Base-by-base conservation (phyloP, 495 filamentous ascomycete genomes). In the Aspergillus asperescens region DNA sequence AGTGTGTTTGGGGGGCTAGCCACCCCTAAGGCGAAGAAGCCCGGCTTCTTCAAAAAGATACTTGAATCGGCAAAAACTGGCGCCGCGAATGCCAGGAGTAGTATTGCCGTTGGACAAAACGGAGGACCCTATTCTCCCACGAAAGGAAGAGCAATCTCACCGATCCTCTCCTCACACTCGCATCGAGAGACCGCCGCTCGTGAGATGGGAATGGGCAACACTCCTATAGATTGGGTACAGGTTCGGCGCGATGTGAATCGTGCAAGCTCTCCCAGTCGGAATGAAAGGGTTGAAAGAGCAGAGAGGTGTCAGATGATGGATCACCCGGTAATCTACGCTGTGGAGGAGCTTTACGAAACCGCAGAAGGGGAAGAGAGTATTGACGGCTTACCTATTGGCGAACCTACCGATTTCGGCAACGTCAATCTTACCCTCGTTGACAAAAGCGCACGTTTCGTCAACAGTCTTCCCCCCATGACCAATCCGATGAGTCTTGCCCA, bases 281-380 rank as follows among this genome's bases (percentile, higher is more conserved):
- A 93, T 50, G 93, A 99, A 66, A 80, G 85, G 13, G 74, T 80
- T 27, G 93, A 97, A 59, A 76, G 94, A 44, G 83, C 82, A n/a
- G 93, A 97, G 50, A 81, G 90, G 25, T 95, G 90, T 58, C 86
- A 96, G 62, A 92, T 98, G 88, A 78, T 95, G 77, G 90, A 95
- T 60, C 82, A 93, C 55, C 85, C 89, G 0, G 86, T 90, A 2
- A 79, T 96, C 39, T 86, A 88, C 49, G 87, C 93, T 0, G 85
- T 99, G 4, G 92, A 97, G 53, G 86, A 88, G 46, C 77, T 97
- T 3, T 81, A 87, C 54, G 87, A 89, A 66, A 83, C 83, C 46
- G 85, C 88, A 9, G 88, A 99, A 60, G 93, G 93, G 1, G 92
- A 96, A 55, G 93, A 97, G 69, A 87, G 85, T 28, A 84, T 83